A percentile compares a stretch with the other conserved stretches of the same genome.
Conservation (phyloP, 108 stramenopile species). For the Stephanodiscus triporus region DNA sequence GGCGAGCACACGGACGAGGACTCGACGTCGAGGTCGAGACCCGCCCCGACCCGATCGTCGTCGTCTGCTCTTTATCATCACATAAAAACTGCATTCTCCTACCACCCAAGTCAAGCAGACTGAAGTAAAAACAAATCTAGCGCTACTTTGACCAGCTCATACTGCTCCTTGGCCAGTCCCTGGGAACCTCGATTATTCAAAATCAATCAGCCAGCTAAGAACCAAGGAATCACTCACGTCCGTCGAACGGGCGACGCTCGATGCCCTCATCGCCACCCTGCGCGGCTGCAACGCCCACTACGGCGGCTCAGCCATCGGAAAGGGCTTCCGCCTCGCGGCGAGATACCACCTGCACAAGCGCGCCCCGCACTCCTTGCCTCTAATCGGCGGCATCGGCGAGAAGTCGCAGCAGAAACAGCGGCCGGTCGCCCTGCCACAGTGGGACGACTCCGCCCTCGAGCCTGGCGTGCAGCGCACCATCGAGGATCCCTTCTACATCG, state of each 20-base stretch:
- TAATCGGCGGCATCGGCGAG: background rate
- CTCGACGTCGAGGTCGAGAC: no score
- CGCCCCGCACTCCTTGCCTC: conserved; percentile 34
- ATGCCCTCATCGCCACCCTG: conserved; percentile 37
- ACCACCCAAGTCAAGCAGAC: no score
- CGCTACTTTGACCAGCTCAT: no score
- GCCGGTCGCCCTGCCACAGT: background rate
- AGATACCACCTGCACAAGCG: conserved; percentile 58
- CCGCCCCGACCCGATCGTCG: no score
- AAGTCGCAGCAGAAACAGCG: no score
- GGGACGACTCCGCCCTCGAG: conserved; percentile 41
- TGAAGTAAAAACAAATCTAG: no score
- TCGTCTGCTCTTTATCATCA: no score
- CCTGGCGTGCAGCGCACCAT: conserved; percentile 36
- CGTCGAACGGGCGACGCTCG: conserved; percentile 35
- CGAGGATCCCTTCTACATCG: conserved; percentile 86
- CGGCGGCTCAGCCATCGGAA: conserved; percentile 67
- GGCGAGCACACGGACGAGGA: no score
- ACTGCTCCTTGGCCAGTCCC: no score
- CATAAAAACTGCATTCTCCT: no score
- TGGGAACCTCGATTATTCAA: no score
- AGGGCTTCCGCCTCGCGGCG: conserved; percentile 70
- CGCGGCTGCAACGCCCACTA: conserved; percentile 41
- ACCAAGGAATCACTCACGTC: background rate
- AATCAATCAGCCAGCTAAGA: no score